Conservation (phyloP, 176 grass and related monocot species). For the Triticum urartu region DNA sequence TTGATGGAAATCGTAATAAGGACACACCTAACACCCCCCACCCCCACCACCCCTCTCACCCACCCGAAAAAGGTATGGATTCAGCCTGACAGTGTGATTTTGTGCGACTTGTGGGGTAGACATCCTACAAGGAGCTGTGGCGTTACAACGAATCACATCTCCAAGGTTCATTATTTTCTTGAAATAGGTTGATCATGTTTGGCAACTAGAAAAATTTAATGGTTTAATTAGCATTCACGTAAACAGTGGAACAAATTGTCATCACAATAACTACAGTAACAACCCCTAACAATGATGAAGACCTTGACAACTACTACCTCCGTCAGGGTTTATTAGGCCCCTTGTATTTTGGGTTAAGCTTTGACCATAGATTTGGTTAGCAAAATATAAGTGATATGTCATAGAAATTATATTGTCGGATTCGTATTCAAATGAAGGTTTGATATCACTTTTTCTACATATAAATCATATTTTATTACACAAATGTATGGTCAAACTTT, state of each 20-base stretch:
- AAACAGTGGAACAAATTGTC: neutral
- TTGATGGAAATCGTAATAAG: no score
- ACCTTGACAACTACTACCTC: neutral
- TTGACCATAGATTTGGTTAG: no score
- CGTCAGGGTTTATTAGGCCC: no score
- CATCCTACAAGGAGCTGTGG: neutral
- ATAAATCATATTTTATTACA: no score
- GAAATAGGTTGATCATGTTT: neutral
- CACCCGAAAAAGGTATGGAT: neutral
- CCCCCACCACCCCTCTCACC: no score
- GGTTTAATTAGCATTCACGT: neutral
- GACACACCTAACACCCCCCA: no score
- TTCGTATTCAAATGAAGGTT: no score
- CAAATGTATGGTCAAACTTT: no score
- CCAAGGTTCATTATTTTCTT: neutral
- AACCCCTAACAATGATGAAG: neutral
- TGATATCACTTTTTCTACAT: no score
- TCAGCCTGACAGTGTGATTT: neutral
- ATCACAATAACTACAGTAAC: neutral
- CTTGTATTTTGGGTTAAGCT: no score
- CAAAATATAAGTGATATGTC: no score
- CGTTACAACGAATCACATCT: neutral
- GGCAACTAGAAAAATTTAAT: neutral
- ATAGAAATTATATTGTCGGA: no score
- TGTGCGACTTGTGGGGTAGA: neutral